Evolutionary conservation across 2,329 filamentous ascomycete species (phyloP).

Genomic region (Fusarium falciforme): DNA sequence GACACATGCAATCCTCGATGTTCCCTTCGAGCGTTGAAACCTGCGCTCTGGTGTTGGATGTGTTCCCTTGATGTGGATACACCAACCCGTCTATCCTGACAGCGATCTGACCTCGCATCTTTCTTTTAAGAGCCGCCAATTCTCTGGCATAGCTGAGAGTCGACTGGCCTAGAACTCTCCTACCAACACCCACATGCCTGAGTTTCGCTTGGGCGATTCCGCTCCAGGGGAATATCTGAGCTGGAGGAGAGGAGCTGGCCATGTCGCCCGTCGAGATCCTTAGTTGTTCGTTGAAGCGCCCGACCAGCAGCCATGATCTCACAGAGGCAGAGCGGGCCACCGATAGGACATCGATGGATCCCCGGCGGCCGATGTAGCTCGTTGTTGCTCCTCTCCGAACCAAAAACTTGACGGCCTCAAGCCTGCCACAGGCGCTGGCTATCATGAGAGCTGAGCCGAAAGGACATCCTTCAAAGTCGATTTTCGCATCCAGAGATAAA

Average conservation of each 20-base stretch:
- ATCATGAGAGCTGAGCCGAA: slow-evolving; percentile 22
- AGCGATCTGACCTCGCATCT: neutral
- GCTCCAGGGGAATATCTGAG: neutral
- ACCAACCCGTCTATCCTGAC: neutral
- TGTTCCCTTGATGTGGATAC: neutral
- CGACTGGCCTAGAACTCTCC: neutral
- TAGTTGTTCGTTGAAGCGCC: neutral
- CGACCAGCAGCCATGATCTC: neutral
- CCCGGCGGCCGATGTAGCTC: neutral
- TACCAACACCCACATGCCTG: neutral
- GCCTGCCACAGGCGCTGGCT: slow-evolving; percentile 17
- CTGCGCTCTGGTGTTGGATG: rapidly evolving
- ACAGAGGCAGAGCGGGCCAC: neutral
- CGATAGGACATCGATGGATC: neutral
- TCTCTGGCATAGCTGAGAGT: neutral
- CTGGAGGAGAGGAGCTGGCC: neutral
- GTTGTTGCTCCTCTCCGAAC: neutral
- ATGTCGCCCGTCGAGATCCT: neutral
- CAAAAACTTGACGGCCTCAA: slow-evolving; percentile 9
- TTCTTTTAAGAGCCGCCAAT: neutral
- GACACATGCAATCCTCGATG: neutral
- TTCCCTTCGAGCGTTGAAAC: neutral
- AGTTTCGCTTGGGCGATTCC: neutral
- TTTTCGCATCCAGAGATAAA: neutral
- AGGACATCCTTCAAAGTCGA: slow-evolving; percentile 21